phyloP scores from a whole-genome alignment of 176 grass and related monocot genomes.

The Triticum timopheevii region DNA sequence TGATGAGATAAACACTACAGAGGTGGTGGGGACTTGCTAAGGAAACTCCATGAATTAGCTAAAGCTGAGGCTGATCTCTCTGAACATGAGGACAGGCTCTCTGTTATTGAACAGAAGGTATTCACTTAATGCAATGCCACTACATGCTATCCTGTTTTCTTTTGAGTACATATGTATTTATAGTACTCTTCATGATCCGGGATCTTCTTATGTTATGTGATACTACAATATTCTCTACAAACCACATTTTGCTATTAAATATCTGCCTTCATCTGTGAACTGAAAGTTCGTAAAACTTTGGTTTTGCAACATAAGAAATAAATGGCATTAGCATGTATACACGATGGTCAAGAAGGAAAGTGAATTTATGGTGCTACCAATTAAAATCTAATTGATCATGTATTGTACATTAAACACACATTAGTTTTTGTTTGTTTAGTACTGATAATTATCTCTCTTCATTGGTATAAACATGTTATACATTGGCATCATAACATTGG shows the following conservation, averaged over 20 bases:
- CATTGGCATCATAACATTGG: not conserved
- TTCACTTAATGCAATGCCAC: not conserved
- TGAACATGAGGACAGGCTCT: constrained; percentile 52
- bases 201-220: constrained; percentile 9
- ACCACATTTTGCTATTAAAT: constrained; percentile 6
- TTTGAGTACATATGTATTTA: constrained; percentile 23
- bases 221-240: not conserved
- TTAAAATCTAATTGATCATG: not conserved
- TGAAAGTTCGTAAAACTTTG: not conserved
- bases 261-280: not conserved
- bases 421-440: constrained; percentile 4
- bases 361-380: not conserved
- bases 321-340: not conserved
- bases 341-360: not conserved
- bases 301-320: constrained; percentile 10
- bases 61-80: constrained; percentile 76
- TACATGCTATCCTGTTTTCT: not conserved
- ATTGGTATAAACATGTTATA: constrained; percentile 13
- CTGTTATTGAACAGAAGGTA: constrained; percentile 78
- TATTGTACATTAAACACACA: not conserved
- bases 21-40: constrained; percentile 63
- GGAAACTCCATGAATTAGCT: constrained; percentile 73
- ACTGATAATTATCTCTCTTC: not conserved
- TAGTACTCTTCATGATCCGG: not conserved
- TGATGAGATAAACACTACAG: constrained; percentile 37